A percentile compares a stretch with the other conserved stretches of the same genome.
phyloP scores from a whole-genome alignment of 371 early-diverging fungal species.

The Circinella minor region DNA sequence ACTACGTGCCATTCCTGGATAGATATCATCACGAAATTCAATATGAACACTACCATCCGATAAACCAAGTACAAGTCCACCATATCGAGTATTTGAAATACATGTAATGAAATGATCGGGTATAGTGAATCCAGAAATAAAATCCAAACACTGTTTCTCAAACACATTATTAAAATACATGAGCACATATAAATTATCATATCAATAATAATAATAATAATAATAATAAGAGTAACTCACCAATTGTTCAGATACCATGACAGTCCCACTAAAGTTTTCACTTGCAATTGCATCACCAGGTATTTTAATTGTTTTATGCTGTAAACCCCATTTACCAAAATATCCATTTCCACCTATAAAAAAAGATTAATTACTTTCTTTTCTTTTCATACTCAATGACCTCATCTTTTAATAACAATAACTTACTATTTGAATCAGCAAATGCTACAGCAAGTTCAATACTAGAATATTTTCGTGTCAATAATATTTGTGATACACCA shows the following conservation, averaged over 20 bases:
- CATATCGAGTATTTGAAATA: slow-evolving; percentile 18
- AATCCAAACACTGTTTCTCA: slow-evolving; percentile 5
- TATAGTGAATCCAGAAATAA: slow-evolving; percentile 23
- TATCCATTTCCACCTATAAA: slow-evolving; percentile 5
- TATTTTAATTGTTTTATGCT: slow-evolving; percentile 12
- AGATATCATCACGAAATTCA: slow-evolving; percentile 19
- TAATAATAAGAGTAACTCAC: neutral
- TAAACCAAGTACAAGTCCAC: slow-evolving; percentile 38
- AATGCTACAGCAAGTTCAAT: slow-evolving; percentile 21
- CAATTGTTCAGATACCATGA: slow-evolving; percentile 7
- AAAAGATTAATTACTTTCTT: neutral
- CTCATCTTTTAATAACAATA: neutral
- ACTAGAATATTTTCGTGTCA: slow-evolving; percentile 1
- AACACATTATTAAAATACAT: too few species aligned
- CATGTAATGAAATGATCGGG: slow-evolving; percentile 36
- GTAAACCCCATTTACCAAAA: slow-evolving; percentile 22
- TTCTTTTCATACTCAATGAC: neutral
- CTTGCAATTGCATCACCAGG: slow-evolving; percentile 12
- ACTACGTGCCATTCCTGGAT: slow-evolving; percentile 10
- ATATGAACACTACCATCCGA: slow-evolving; percentile 50
- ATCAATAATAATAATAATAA: neutral
- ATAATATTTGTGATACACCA: slow-evolving; percentile 22
- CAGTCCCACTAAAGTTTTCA: slow-evolving; percentile 7
- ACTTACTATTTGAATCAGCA: slow-evolving; percentile 16
- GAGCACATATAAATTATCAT: neutral